Conservation (phyloP, 768 basidiomycete species). For the Leccinum disarticulatum region DNA sequence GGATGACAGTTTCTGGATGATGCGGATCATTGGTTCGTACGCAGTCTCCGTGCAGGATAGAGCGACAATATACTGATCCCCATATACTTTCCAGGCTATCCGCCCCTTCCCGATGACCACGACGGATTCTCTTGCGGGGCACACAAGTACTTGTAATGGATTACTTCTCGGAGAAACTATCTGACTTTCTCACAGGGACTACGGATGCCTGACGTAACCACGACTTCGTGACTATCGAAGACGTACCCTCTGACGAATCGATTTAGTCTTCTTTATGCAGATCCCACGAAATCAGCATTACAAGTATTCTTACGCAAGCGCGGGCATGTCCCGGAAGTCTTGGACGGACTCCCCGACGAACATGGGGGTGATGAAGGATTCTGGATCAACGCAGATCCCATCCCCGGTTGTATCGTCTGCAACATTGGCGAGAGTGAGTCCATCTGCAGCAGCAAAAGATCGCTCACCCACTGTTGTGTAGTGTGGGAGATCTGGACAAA, state of each 20-base stretch:
- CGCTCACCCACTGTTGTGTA: conserved; percentile 27
- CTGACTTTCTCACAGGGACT: conserved; percentile 56
- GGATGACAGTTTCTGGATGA: conserved; percentile 86
- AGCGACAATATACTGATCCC: neutral
- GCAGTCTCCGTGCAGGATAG: neutral
- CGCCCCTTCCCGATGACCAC: conserved; percentile 74
- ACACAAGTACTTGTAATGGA: conserved; percentile 61
- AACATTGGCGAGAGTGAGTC: conserved; percentile 88
- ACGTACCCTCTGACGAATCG: conserved; percentile 7
- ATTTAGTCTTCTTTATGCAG: conserved; percentile 78
- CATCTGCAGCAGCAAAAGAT: neutral
- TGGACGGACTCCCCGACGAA: conserved; percentile 45
- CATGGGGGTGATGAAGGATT: conserved; percentile 56
- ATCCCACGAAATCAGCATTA: conserved; percentile 75
- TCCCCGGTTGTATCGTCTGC: conserved; percentile 81
- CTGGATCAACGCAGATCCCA: conserved; percentile 87
- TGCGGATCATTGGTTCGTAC: conserved; percentile 72
- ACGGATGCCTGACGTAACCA: conserved; percentile 83
- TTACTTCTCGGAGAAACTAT: neutral
- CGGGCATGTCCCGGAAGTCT: conserved; percentile 30
- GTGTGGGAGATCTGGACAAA: conserved; percentile 95
- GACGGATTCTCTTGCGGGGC: conserved; percentile 89
- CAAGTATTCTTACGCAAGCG: conserved; percentile 70
- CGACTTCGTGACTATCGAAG: neutral
- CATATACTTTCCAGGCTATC: conserved; percentile 62